phyloP scores from a whole-genome alignment of 2,329 filamentous ascomycete genomes.

The Neurospora crassa region DNA sequence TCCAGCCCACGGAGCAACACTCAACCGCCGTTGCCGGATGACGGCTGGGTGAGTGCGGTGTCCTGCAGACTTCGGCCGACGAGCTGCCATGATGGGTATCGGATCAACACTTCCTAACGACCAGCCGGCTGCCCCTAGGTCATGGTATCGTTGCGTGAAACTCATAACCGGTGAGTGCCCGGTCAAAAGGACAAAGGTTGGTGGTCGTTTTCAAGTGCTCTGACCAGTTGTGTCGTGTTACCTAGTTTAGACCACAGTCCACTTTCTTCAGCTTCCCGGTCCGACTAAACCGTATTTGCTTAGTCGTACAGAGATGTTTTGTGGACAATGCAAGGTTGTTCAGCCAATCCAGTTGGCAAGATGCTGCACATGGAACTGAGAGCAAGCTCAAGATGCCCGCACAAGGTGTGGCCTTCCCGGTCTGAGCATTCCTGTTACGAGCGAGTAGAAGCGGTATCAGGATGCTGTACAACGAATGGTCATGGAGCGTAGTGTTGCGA shows the following conservation, averaged over 20 bases:
- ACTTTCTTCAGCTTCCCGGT: not conserved
- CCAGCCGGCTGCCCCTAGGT: not conserved
- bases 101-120: not conserved
- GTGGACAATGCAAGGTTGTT: too few species aligned
- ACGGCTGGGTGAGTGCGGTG: not conserved
- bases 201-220: not conserved
- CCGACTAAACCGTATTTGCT: not conserved
- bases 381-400: too few species aligned
- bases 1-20: not conserved
- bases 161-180: not conserved
- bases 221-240: not conserved
- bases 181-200: not conserved
- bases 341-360: too few species aligned
- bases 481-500: not conserved
- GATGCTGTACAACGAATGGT: not conserved
- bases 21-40: not conserved
- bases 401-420: too few species aligned
- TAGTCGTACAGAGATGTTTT: too few species aligned
- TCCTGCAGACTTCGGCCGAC: not conserved
- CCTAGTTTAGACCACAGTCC: not conserved
- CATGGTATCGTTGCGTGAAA: not conserved
- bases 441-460: not conserved
- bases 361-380: too few species aligned
- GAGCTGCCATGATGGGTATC: not conserved
- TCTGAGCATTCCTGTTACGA: too few species aligned